Percentiles rank a stretch among this genome's conserved stretches.
These are phyloP conservation scores for Raphanus sativus DNA, from an alignment of 345 rosid genomes.

Conservation along the genomic window DNA sequence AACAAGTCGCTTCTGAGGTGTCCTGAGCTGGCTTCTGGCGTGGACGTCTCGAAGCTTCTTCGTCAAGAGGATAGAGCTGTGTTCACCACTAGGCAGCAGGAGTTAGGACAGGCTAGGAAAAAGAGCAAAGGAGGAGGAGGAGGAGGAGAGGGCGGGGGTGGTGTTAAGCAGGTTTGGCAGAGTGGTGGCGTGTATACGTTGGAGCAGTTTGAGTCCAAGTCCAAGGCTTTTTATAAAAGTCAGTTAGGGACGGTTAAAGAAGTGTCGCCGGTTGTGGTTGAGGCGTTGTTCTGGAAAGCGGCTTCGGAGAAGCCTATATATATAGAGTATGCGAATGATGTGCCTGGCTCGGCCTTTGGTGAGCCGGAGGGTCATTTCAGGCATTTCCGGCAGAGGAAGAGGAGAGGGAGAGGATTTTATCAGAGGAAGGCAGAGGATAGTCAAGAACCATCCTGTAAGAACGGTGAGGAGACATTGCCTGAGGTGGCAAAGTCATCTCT, in stretches of 20 bases:
- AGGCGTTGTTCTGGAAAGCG: conserved; percentile 89
- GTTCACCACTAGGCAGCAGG: conserved; percentile 95
- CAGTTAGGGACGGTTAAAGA: conserved; percentile 70
- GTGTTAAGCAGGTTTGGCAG: conserved; percentile 95
- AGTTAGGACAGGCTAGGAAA: conserved; percentile 75
- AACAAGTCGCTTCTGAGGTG: conserved; percentile 74
- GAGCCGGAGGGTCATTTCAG: conserved; percentile 69
- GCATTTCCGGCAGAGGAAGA: conserved; percentile 65
- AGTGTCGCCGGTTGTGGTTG: conserved; percentile 66
- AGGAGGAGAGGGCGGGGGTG: conserved; percentile 36
- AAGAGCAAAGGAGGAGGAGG: conserved; percentile 46
- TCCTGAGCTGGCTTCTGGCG: conserved; percentile 66
- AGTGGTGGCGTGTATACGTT: conserved; percentile 92
- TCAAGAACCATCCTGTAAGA: not conserved
- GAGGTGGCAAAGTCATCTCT: conserved; percentile 33
- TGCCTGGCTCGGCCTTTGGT: conserved; percentile 94
- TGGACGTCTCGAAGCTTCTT: conserved; percentile 35
- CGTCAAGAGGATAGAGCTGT: conserved; percentile 65
- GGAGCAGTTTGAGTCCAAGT: conserved; percentile 92
- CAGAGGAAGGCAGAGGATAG: conserved; percentile 42
- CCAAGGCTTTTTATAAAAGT: conserved; percentile 69
- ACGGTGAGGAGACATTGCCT: conserved; percentile 25
- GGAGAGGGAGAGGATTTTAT: conserved; percentile 63
- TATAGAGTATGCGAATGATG: conserved; percentile 99
- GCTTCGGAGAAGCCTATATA: conserved; percentile 82